Base-by-base conservation (phyloP, 768 basidiomycete species). In the Kockovaella imperatae region DNA sequence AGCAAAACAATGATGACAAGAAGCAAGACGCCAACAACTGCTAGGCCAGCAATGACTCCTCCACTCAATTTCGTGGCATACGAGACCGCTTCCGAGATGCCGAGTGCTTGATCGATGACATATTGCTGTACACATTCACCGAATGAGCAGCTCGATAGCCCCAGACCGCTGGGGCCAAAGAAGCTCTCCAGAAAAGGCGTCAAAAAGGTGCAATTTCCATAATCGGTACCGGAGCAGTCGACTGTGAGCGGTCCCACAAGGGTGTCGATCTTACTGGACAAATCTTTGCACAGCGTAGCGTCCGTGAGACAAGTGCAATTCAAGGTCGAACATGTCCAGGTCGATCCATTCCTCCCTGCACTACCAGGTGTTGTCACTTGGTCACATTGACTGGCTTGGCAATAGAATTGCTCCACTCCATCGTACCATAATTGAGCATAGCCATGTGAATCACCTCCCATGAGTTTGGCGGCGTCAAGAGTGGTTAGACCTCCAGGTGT, bases 21-120 rank as follows among this genome's bases (percentile, higher is more conserved):
- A 15, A 85, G 45, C 35, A 95, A 62, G 0, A 71, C 77, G 5
- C 88, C 85, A 7, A 95, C 82, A 21, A 90, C 85, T 0, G 83
- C 87, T 24, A 96, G 72, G 11, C 91, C 91, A 29, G 86, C 90
- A 49, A 95, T 87, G 20, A 95, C 90, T 1, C 91, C 90, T 1
- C 81, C 78, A 47, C 80, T 77, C 7, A 95, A 78, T 15, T 77
- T 71, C 28, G 74, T 74, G 3, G 75, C 73, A 11, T 72, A 63
- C 0, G 57, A 53, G 0, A 43, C 25, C 20, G 42, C 30, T 7
- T 48, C 52, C n/a, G 54, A 57, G 15, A 74, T 48, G 2, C 67
- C 65, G 70, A 57, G 5, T 59, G 75, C 68, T 35, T 68, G 74
- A 62, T 89, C 83, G 47, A 95, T 81, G 30, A 85, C 81, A 49